A percentile compares a stretch with the other conserved stretches of the same genome.
These are phyloP conservation scores for Phytophthora agathidicida DNA, from an alignment of 352 stramenopile genomes.

Conservation along the genomic window DNA sequence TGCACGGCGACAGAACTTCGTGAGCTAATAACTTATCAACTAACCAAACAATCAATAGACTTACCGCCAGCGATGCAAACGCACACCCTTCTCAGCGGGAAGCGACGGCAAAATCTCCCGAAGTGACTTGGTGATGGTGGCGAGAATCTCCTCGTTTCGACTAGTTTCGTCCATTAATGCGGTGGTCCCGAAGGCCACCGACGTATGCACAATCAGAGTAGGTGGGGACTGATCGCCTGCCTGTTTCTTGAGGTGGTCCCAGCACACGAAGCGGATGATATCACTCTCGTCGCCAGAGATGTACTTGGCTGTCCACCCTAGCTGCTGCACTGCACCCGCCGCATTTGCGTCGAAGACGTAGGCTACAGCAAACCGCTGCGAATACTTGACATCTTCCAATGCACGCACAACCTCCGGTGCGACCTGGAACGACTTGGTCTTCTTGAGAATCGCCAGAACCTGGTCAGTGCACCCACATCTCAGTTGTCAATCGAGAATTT, in stretches of 20 bases:
- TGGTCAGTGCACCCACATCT: constrained; percentile 22
- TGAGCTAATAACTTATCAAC: constrained; percentile 3
- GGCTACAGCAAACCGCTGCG: constrained; percentile 69
- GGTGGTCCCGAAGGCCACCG: constrained; percentile 59
- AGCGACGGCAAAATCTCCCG: constrained; percentile 64
- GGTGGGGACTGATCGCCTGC: background rate
- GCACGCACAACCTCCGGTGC: constrained; percentile 33
- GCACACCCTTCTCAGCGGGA: constrained; percentile 44
- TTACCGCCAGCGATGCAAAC: constrained; percentile 76
- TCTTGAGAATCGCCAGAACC: constrained; percentile 60
- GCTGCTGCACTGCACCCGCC: constrained; percentile 35
- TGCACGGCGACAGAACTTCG: constrained; percentile 17
- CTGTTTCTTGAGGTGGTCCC: constrained; percentile 76
- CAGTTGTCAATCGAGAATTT: background rate
- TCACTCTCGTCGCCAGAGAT: constrained; percentile 56
- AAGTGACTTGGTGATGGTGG: constrained; percentile 52
- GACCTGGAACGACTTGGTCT: constrained; percentile 47
- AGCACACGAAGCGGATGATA: constrained; percentile 78
- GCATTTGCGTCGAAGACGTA: constrained; percentile 65
- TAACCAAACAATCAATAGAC: background rate
- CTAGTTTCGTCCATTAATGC: constrained; percentile 66
- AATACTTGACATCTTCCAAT: constrained; percentile 62
- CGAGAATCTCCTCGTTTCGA: constrained; percentile 60
- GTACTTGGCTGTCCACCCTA: constrained; percentile 76
- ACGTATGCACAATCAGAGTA: constrained; percentile 70